These are phyloP conservation scores for Plantago elongata DNA, from an alignment of 257 asterid genomes.

Conservation along the genomic window DNA sequence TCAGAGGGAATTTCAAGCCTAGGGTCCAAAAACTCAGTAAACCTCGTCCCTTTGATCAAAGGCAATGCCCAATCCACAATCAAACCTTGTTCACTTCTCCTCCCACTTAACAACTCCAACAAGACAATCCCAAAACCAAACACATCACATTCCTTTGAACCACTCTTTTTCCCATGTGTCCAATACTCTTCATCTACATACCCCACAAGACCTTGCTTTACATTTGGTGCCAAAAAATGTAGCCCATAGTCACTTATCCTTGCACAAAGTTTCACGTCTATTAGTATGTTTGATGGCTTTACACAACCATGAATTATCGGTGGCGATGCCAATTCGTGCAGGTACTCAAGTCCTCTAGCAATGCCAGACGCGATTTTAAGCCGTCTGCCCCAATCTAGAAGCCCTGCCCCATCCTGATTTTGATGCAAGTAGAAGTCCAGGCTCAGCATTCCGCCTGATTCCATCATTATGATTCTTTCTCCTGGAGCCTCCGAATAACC, in stretches of 20 bases:
- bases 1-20: slow-evolving; percentile 46
- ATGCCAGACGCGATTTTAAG: slow-evolving; percentile 56
- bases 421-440: slow-evolving; percentile 65
- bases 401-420: slow-evolving; percentile 45
- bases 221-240: slow-evolving; percentile 48
- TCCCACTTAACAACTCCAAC: slow-evolving; percentile 79
- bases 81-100: slow-evolving; percentile 41
- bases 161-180: slow-evolving; percentile 32
- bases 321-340: slow-evolving; percentile 61
- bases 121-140: slow-evolving; percentile 77
- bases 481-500: slow-evolving; percentile 94
- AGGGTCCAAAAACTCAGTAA: slow-evolving; percentile 60
- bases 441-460: slow-evolving; percentile 69
- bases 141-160: slow-evolving; percentile 71
- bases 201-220: slow-evolving; percentile 46
- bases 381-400: slow-evolving; percentile 65
- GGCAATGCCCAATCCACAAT: slow-evolving; percentile 71
- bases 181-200: slow-evolving; percentile 63
- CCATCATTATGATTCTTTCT: slow-evolving; percentile 69
- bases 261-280: slow-evolving; percentile 59
- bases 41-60: slow-evolving; percentile 54
- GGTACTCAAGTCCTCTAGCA: slow-evolving; percentile 68
- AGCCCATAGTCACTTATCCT: slow-evolving; percentile 69
- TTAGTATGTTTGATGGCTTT: slow-evolving; percentile 68
- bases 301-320: slow-evolving; percentile 68